Evolutionary conservation across 352 stramenopile genomes (phyloP).

Genomic region (Phytophthora meadii): DNA sequence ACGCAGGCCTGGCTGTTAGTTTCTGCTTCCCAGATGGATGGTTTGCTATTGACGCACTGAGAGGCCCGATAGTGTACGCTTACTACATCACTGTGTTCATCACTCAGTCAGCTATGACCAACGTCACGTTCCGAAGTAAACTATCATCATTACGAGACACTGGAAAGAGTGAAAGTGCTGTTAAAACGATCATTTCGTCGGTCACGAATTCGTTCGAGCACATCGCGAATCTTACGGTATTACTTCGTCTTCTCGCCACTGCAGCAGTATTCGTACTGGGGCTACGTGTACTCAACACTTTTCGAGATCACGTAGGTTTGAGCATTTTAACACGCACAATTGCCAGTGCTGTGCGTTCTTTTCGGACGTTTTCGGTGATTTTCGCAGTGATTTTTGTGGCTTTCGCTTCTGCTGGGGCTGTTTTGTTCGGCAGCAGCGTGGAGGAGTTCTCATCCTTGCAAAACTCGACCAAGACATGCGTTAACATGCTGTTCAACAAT

Average conservation of each 20-base stretch:
- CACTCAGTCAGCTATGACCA: slow-evolving; percentile 23
- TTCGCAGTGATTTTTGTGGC: slow-evolving; percentile 59
- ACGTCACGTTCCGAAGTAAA: slow-evolving; percentile 24
- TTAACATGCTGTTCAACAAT: slow-evolving; percentile 75
- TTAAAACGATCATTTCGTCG: slow-evolving; percentile 11
- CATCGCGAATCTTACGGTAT: slow-evolving; percentile 39
- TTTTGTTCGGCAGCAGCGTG: slow-evolving; percentile 66
- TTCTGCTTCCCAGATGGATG: slow-evolving; percentile 50
- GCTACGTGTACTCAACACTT: slow-evolving; percentile 47
- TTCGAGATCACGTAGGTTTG: slow-evolving; percentile 60
- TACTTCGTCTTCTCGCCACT: slow-evolving; percentile 45
- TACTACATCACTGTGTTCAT: slow-evolving; percentile 41
- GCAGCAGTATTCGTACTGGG: slow-evolving; percentile 43
- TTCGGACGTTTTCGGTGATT: slow-evolving; percentile 60
- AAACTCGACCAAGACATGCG: slow-evolving; percentile 53
- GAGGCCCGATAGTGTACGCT: slow-evolving; percentile 42
- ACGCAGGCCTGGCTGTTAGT: slow-evolving; percentile 10
- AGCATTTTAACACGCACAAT: slow-evolving; percentile 68
- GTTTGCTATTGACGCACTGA: slow-evolving; percentile 46
- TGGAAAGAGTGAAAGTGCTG: slow-evolving; percentile 6
- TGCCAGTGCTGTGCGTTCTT: slow-evolving; percentile 49
- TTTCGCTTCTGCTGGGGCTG: slow-evolving; percentile 52
- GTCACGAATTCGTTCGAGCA: slow-evolving; percentile 35
- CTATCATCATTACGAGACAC: slow-evolving; percentile 28
- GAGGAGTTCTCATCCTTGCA: slow-evolving; percentile 58